Percentiles rank a stretch among this genome's conserved stretches.
phyloP scores from a whole-genome alignment of 495 filamentous ascomycete genomes.

The Trichoderma virens region DNA sequence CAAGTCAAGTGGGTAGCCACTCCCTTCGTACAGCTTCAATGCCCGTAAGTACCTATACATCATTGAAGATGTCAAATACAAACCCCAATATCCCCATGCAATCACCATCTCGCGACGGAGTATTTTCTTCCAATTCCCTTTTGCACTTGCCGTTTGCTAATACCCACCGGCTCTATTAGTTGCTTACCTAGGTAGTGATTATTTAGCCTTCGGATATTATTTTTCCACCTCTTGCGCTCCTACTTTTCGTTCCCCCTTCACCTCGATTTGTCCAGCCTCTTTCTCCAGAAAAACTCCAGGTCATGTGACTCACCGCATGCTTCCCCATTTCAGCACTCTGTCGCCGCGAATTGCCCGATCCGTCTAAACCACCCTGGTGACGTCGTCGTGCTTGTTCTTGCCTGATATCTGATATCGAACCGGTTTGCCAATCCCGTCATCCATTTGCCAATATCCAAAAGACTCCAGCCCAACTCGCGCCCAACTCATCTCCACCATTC shows the following conservation, averaged over 20 bases:
- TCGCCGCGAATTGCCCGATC: not conserved
- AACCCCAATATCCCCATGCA: no score
- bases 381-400: not conserved
- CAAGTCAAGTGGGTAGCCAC: no score
- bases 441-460: no score
- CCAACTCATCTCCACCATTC: not conserved
- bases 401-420: not conserved
- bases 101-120: not conserved
- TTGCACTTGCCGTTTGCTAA: no score
- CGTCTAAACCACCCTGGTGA: not conserved
- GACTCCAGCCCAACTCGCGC: not conserved
- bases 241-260: not conserved
- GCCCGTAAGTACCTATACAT: no score
- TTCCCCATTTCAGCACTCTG: not conserved
- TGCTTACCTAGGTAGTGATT: no score
- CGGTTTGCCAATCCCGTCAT: not conserved
- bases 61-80: no score
- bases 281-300: not conserved
- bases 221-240: slow-evolving; percentile 8
- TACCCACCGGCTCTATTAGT: no score
- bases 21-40: no score
- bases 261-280: not conserved
- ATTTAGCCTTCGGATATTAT: not conserved
- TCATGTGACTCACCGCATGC: not conserved
- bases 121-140: not conserved